A percentile compares a stretch with the other conserved stretches of the same genome.
Conservation (phyloP, 139 green algal genomes). For the Chlorella sorokiniana region DNA sequence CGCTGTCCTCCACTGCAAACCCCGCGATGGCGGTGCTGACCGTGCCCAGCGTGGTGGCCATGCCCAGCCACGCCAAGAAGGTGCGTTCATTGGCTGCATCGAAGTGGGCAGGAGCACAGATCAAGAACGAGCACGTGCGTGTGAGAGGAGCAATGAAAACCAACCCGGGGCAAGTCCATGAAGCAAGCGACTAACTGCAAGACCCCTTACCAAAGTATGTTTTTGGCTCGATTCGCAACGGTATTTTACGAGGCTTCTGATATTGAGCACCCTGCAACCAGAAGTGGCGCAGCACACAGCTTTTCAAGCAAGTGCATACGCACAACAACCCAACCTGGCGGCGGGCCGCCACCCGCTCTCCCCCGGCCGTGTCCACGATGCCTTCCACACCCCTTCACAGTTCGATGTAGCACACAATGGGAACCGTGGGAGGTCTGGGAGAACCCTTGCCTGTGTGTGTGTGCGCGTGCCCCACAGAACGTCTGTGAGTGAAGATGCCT, state of each 20-base stretch:
- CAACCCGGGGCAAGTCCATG: not conserved
- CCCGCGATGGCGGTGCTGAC: constrained; percentile 79
- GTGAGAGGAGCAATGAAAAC: not conserved
- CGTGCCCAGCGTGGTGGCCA: constrained; percentile 86
- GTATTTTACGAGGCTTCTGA: constrained; percentile 79
- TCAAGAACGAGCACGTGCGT: not conserved
- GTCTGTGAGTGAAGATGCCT: constrained; percentile 22
- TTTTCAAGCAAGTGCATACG: too few species aligned
- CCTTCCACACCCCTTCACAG: too few species aligned
- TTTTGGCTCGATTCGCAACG: constrained; percentile 89
- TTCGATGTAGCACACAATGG: too few species aligned
- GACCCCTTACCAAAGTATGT: constrained; percentile 80
- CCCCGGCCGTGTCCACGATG: too few species aligned
- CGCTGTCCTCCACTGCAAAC: constrained; percentile 53
- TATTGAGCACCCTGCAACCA: constrained; percentile 55
- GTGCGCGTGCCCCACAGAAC: constrained; percentile 41
- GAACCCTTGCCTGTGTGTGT: constrained; percentile 24
- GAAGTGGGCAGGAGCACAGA: not conserved
- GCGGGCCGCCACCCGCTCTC: too few species aligned
- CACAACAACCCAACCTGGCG: too few species aligned
- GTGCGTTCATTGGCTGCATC: constrained; percentile 86
- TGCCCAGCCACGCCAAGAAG: constrained; percentile 84
- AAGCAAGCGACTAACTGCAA: not conserved
- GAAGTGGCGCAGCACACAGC: not conserved
- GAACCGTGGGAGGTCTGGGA: not conserved